Evolutionary conservation across 805 yeast species (phyloP).

Genomic region (Barnettozyma botsteinii): DNA sequence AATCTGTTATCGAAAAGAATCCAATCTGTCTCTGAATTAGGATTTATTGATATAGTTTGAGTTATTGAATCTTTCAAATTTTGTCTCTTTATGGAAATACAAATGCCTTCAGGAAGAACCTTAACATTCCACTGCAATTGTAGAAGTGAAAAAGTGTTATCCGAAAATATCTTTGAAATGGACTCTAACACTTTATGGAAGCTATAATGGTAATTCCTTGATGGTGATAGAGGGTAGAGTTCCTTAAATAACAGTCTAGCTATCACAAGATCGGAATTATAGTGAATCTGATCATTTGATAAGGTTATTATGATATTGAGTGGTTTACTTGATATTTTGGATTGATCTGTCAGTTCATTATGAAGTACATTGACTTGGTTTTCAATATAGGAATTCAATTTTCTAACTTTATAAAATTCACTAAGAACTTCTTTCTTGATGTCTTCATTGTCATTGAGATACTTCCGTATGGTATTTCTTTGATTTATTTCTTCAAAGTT

Average conservation of each 20-base stretch:
- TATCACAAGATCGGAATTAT: conserved; percentile 16
- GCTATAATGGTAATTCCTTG: conserved; percentile 21
- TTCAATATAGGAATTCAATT: conserved; percentile 18
- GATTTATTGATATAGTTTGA: conserved; percentile 6
- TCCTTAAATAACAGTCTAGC: conserved; percentile 25
- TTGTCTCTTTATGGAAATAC: conserved; percentile 15
- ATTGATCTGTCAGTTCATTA: background rate
- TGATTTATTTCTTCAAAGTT: conserved; percentile 47
- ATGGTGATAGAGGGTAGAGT: conserved; percentile 27
- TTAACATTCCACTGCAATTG: conserved; percentile 21
- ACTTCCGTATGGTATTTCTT: conserved; percentile 50
- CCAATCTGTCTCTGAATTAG: conserved; percentile 29
- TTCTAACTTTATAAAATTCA: conserved; percentile 18
- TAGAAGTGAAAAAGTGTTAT: conserved; percentile 17
- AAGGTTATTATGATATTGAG: conserved; percentile 15
- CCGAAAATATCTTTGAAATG: conserved; percentile 9
- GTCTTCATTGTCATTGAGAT: conserved; percentile 14
- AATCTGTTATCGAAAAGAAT: conserved; percentile 35
- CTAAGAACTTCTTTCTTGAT: conserved; percentile 11
- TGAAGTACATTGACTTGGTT: conserved; percentile 9
- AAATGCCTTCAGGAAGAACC: background rate
- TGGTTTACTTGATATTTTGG: background rate
- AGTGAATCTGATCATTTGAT: conserved; percentile 13
- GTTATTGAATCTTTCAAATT: conserved; percentile 15
- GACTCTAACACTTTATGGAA: conserved; percentile 15